Evolutionary conservation across 192 early-diverging fungal genomes (phyloP), one percentile per base, ranked within the genome.

Genomic region (Coemansia sp.): DNA sequence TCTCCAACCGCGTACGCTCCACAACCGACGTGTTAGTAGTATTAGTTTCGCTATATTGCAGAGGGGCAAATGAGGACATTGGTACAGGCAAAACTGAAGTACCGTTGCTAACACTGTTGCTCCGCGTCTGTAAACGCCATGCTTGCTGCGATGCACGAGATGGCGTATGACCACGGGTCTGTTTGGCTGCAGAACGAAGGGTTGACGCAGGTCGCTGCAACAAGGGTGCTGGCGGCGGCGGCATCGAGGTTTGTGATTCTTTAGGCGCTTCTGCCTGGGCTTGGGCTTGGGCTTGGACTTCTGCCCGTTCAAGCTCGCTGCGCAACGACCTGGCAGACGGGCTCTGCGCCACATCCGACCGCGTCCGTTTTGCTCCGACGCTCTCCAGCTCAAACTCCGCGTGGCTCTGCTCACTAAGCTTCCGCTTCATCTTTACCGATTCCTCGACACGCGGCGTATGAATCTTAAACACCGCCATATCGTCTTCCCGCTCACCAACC

Each of bases 1-100:
- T 75, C 12, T 75, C 78, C 31, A 81, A 49, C 50, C 78, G 61
- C 8, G 61, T 52, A 4, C 72, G 64, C 65, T 81, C 78, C 2
- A 71, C 77, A 6, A 66, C 68, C 25, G 68, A 49, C 10, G 62
- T 16, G 4, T 59, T 16, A 25, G 0, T 28, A n/a, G n/a, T n/a
- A n/a, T 4, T 36, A 32, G 17, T 6, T 38, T 32, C 25, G 57
- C 2, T 12, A 10, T 48, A 20, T 10, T 28, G 36, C 31, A 20
- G 5, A 17, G 33, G 12, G 5, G 56, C 33, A 31, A 58, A 2
- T 0, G 59, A 22, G 6, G 59, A 29, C 11, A 40, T 12, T 40
- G 59, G 38, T 1, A 48, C 40, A 25, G 59, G 59, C 22, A 60
- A 18, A 25, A 20, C 22, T 29, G 5, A 18, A 45, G n/a, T n/a